Conservation (phyloP, 1,284 basidiomycete species). For the Cryptococcus sp. region DNA sequence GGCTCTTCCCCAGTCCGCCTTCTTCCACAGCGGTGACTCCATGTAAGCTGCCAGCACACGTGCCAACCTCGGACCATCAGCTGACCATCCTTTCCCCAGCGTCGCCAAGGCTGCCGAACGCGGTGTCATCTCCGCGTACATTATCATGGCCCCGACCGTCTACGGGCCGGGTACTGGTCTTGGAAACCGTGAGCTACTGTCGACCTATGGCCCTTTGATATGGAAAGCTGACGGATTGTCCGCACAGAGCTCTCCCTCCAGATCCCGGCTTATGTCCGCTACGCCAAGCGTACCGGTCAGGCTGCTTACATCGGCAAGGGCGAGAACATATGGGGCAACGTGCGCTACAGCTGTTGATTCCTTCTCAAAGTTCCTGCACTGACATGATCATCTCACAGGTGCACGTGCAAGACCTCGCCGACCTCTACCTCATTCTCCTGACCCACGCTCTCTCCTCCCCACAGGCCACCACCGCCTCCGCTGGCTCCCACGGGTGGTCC, state of each 20-base stretch:
- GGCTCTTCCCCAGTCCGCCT: constrained; percentile 14
- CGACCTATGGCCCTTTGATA: no score
- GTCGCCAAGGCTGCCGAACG: constrained; percentile 12
- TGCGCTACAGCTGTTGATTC: constrained; percentile 3
- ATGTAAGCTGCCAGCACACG: constrained; percentile 7
- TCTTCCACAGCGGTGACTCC: constrained; percentile 18
- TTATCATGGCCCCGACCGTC: constrained; percentile 18
- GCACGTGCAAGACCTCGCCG: constrained; percentile 19
- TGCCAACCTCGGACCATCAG: no score
- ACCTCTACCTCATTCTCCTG: constrained; percentile 13
- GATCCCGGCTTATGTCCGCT: constrained; percentile 19
- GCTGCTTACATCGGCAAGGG: constrained; percentile 22
- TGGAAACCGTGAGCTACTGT: constrained; percentile 19
- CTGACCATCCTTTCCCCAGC: constrained; percentile 1
- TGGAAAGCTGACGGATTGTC: background rate
- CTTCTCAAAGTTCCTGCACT: background rate
- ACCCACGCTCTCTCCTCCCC: constrained; percentile 8
- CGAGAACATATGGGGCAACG: constrained; percentile 23
- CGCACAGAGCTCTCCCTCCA: constrained; percentile 19
- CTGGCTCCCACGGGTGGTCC: constrained; percentile 19
- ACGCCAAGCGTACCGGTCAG: constrained; percentile 18
- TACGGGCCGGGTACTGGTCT: constrained; percentile 20
- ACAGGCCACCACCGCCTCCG: constrained; percentile 2
- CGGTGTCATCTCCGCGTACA: constrained; percentile 19
- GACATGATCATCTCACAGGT: constrained; percentile 7